phyloP scores from a whole-genome alignment of 2,329 filamentous ascomycete species.

The Trichoderma koningii region DNA sequence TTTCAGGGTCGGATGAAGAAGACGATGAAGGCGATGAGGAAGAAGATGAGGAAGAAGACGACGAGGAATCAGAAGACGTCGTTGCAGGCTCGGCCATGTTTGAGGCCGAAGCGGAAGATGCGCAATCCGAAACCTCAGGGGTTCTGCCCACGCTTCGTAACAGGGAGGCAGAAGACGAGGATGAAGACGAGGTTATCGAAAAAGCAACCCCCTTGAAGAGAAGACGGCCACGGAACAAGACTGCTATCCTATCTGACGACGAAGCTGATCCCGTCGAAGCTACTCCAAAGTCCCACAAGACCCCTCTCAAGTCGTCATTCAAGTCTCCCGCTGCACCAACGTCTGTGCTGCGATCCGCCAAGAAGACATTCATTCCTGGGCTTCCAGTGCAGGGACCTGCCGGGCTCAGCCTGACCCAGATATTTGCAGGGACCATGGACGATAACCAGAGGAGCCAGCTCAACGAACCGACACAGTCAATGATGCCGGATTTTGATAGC shows the following conservation, averaged over 20 bases:
- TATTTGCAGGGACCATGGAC: conserved; percentile 88
- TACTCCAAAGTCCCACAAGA: conserved; percentile 53
- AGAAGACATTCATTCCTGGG: conserved; percentile 70
- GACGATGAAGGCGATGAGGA: conserved; percentile 41
- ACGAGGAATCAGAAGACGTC: conserved; percentile 38
- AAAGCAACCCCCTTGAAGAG: conserved; percentile 45
- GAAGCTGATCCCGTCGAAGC: conserved; percentile 45
- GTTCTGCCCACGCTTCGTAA: conserved; percentile 37
- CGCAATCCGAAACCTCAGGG: conserved; percentile 41
- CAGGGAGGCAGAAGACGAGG: conserved; percentile 34
- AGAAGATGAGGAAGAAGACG: conserved; percentile 42
- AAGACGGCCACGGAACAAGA: conserved; percentile 54
- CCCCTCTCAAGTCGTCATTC: conserved; percentile 46
- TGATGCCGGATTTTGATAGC: conserved; percentile 59
- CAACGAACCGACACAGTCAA: conserved; percentile 46
- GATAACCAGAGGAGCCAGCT: conserved; percentile 51
- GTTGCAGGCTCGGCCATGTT: conserved; percentile 35
- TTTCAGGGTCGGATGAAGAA: conserved; percentile 50
- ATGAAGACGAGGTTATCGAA: conserved; percentile 40
- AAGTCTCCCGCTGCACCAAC: conserved; percentile 59
- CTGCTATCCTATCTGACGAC: conserved; percentile 63
- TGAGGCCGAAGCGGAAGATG: conserved; percentile 46
- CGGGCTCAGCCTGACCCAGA: conserved; percentile 79
- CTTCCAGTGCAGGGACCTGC: conserved; percentile 62
- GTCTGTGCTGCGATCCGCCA: conserved; percentile 68